Evolutionary conservation across 2,329 filamentous ascomycete genomes (phyloP), one percentile per base, ranked within the genome.

Genomic region (Ceratocystis variospora): DNA sequence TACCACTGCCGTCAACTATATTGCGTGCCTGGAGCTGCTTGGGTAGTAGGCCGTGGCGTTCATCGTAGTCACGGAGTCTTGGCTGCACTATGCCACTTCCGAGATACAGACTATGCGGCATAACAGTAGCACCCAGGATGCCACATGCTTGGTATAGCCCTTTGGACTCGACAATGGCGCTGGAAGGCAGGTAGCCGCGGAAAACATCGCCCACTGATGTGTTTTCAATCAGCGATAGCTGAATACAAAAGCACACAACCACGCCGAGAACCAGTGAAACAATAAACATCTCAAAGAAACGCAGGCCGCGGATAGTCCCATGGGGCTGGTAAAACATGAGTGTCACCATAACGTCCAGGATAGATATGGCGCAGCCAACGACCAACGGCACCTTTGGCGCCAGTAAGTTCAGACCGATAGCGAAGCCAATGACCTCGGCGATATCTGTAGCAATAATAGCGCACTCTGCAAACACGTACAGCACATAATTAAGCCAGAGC

Each of bases 61-160:
- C 76, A 68, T 87, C 84, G 71, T 85, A 89, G 19, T 87, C 83
- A 25, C 79, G 78, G 2, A 89, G 80, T 1, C 87, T 83, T 5
- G 84, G 78, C 72, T 88, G 86, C 1, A 88, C 84, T 50, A 89
- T 84, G 6, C 86, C 86, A 4, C 83, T 87, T 25, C 87, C 87
- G 2, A 89, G 79, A 70, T 85, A 89, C 2, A 89, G 75, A 64
- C 82, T 85, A 71, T 87, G 85, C 3, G 85, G 85, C 85, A 88
- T 87, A 28, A 88, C 86, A 0, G 88, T 91, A 2, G 88, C 88
- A 1, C 88, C 88, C 0, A 91, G 78, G 67, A 91, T 91, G 63
- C 88, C 88, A 69, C 88, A 91, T 0, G 87, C 82, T 74, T 88
- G 85, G 72, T 88, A 89, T 0, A 86, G 46, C 75, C 80, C 86